Conservation (phyloP, 306 rosid genomes). For the Gleditsia sinensis region DNA sequence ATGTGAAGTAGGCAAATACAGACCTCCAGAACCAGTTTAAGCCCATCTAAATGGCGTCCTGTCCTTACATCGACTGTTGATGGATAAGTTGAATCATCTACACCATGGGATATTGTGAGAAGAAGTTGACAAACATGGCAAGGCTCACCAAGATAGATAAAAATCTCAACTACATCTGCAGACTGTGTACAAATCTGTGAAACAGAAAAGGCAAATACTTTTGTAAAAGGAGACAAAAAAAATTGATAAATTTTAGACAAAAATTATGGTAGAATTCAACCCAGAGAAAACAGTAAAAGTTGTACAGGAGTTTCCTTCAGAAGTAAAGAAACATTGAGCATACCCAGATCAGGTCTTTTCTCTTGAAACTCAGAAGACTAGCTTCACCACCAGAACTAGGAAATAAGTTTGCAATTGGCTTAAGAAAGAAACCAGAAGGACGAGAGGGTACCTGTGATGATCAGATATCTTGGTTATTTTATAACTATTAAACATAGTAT, state of each 20-base stretch:
- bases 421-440: slow-evolving; percentile 82
- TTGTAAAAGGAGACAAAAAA: slow-evolving; percentile 33
- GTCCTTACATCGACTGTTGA: slow-evolving; percentile 93
- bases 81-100: slow-evolving; percentile 96
- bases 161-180: slow-evolving; percentile 88
- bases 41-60: slow-evolving; percentile 81
- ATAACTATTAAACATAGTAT: slow-evolving; percentile 22
- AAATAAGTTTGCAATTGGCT: slow-evolving; percentile 80
- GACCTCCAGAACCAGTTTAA: slow-evolving; percentile 89
- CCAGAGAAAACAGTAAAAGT: slow-evolving; percentile 33
- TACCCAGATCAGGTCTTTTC: slow-evolving; percentile 87
- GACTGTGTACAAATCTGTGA: slow-evolving; percentile 89
- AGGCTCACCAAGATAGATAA: slow-evolving; percentile 95
- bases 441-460: slow-evolving; percentile 82
- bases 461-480: slow-evolving; percentile 32
- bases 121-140: slow-evolving; percentile 99
- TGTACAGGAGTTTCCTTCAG: slow-evolving; percentile 5
- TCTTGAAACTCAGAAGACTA: slow-evolving; percentile 87
- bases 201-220: slow-evolving; percentile 33
- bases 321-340: slow-evolving; percentile 31
- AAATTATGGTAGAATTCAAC: slow-evolving; percentile 22
- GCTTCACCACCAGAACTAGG: slow-evolving; percentile 76
- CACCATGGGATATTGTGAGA: slow-evolving; percentile 98
- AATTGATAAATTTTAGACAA: background rate
- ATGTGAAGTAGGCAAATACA: slow-evolving; percentile 34